Base-by-base conservation (phyloP, 2,329 filamentous ascomycete species). In the Pseudogymnoascus sp. region DNA sequence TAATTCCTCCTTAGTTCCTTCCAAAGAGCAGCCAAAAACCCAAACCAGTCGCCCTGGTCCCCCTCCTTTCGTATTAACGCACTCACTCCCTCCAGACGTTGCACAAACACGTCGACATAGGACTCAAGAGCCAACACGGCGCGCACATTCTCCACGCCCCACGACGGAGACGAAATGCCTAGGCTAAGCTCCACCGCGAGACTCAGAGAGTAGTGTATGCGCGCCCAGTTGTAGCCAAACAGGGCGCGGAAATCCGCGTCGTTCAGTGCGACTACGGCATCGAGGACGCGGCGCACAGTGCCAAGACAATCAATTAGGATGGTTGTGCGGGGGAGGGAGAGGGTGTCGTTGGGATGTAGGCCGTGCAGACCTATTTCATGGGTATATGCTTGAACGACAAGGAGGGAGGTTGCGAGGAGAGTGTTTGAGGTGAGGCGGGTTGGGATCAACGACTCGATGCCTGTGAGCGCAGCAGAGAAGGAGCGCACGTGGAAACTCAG, bases 261-360 rank as follows among this genome's bases (percentile, higher is more conserved):
- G 18, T 28, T n/a, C n/a, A 46, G 28, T 14, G 60, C 38, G 14
- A 62, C 60, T 6, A 62, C 28, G 8, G 43, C 43, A 34, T 62
- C 60, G 18, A 62, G 42, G 21, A 63, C 56, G 31, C 49, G 56
- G 56, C 56, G 56, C 21, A 63, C 46, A 37, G 56, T 23, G 6
- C 28, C 56, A 14, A 63, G 59, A 62, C 23, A 64, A 3, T 64
- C 60, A 21, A 63, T 38, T 12, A 64, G 60, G 12, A 64, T 59
- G 2, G 59, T 63, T n/a, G 38, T 63, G 9, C 62, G 62, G 18
- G 37, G 38, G 3, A 60, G 28, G 23, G 62, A 62, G 23, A 63
- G 59, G 3, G 59, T 37, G 49, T 36, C 49, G 28, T 56, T 36
- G n/a, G 49, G 28, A 28, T 21, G n/a, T 6, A 56, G 28, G n/a